phyloP scores from a whole-genome alignment of 148 eudicot species.

The Tetragonia tetragonoides region DNA sequence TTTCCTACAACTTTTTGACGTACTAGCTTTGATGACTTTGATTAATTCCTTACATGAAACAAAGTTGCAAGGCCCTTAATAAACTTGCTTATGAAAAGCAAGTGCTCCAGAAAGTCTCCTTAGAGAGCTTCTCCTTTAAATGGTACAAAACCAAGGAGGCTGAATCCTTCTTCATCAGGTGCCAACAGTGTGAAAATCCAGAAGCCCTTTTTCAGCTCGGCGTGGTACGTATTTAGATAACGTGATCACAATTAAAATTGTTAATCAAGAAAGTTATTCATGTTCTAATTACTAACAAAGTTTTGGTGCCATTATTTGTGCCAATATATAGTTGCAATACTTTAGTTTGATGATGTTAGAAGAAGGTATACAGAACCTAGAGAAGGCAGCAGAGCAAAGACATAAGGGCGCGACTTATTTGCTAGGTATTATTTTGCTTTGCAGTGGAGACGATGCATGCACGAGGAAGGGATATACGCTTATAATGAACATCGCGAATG shows the following conservation, averaged over 20 bases:
- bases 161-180: constrained; percentile 15
- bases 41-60: neutral
- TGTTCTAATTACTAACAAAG: too few species aligned
- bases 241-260: too few species aligned
- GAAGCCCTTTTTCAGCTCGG: constrained; percentile 26
- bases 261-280: too few species aligned
- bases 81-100: constrained; percentile 22
- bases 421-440: constrained; percentile 15
- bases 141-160: constrained; percentile 13
- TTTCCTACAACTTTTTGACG: neutral
- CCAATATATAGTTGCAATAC: constrained; percentile 16
- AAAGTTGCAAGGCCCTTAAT: constrained; percentile 25
- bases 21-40: neutral
- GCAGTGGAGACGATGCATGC: constrained; percentile 13
- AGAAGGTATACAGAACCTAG: constrained; percentile 22
- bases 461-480: neutral
- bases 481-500: neutral
- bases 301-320: too few species aligned
- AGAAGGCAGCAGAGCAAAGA: constrained; percentile 13
- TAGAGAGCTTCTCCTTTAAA: neutral
- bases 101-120: constrained; percentile 18
- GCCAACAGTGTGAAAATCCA: constrained; percentile 24
- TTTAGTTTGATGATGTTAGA: constrained; percentile 12
- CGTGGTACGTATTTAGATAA: constrained; percentile 8
- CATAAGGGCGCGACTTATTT: constrained; percentile 20